These are phyloP conservation scores for Arthroderma sp. DNA, from an alignment of 2,329 filamentous ascomycete genomes.

Conservation along the genomic window DNA sequence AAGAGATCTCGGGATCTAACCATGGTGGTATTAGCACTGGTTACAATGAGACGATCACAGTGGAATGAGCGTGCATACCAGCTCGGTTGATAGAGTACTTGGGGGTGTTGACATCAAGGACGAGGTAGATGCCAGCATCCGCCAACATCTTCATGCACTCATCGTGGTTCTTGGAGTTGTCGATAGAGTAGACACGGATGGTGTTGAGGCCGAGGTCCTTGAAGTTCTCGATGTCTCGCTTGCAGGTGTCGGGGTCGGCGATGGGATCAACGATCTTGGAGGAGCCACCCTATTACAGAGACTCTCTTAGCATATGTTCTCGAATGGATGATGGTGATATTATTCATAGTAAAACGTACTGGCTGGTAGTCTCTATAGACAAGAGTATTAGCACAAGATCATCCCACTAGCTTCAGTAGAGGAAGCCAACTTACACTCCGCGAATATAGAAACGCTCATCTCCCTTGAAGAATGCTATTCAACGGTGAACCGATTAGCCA, in stretches of 20 bases:
- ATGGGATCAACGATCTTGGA: conserved; percentile 60
- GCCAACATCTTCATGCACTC: conserved; percentile 71
- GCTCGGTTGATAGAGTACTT: conserved; percentile 74
- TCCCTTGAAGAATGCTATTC: conserved; percentile 49
- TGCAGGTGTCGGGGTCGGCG: conserved; percentile 56
- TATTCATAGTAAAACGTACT: conserved; percentile 26
- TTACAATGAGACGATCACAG: not conserved
- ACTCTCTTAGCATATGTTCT: not conserved
- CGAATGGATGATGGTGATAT: not conserved
- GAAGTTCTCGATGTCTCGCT: conserved; percentile 70
- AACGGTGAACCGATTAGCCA: not conserved
- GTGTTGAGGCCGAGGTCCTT: conserved; percentile 80
- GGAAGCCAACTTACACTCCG: conserved; percentile 26
- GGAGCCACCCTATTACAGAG: conserved; percentile 41
- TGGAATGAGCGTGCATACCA: conserved; percentile 5
- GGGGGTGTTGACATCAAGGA: conserved; percentile 84
- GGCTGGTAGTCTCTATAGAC: conserved; percentile 48
- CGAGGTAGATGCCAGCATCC: conserved; percentile 81
- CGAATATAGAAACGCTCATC: conserved; percentile 44
- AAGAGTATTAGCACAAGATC: conserved; percentile 32
- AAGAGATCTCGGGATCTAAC: conserved; percentile 55
- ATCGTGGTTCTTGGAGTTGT: conserved; percentile 72
- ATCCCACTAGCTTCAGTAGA: not conserved
- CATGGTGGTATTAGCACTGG: not conserved
- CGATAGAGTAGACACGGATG: conserved; percentile 81